These are phyloP conservation scores for Paraconiothyrium brasiliense DNA, from an alignment of 2,329 filamentous ascomycete species.

Conservation along the genomic window DNA sequence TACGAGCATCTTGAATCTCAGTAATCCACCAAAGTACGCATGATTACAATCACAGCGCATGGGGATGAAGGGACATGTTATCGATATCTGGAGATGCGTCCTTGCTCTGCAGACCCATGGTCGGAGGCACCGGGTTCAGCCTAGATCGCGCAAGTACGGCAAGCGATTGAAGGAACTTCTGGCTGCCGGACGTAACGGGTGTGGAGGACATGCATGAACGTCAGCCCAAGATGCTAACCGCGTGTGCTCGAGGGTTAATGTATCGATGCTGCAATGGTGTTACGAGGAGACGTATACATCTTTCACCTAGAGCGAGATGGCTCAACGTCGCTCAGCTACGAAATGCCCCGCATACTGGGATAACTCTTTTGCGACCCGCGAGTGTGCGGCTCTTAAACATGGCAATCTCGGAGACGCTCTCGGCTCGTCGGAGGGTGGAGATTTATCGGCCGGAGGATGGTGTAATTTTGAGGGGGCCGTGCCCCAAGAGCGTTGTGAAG, in stretches of 20 bases:
- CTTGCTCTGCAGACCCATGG: background rate
- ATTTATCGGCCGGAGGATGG: slow-evolving; percentile 4
- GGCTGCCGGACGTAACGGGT: background rate
- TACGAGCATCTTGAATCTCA: background rate
- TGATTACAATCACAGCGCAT: background rate
- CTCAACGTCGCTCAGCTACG: background rate
- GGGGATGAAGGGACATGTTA: background rate
- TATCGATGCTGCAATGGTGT: slow-evolving; percentile 5
- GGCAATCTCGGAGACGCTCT: background rate
- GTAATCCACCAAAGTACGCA: background rate
- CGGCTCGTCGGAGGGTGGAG: slow-evolving; percentile 9
- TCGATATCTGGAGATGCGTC: background rate
- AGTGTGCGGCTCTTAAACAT: background rate
- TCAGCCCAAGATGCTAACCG: background rate
- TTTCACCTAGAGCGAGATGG: background rate
- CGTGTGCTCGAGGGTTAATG: background rate
- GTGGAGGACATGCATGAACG: background rate
- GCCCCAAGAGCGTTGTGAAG: background rate
- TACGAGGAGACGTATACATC: background rate
- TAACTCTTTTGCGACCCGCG: slow-evolving; percentile 6
- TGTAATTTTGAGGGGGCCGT: slow-evolving; percentile 1
- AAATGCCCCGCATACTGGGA: background rate
- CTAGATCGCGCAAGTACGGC: slow-evolving; percentile 3
- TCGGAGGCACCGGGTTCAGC: background rate
- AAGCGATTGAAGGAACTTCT: background rate